Base-by-base conservation (phyloP, 768 basidiomycete species). In the Boletus edulis region DNA sequence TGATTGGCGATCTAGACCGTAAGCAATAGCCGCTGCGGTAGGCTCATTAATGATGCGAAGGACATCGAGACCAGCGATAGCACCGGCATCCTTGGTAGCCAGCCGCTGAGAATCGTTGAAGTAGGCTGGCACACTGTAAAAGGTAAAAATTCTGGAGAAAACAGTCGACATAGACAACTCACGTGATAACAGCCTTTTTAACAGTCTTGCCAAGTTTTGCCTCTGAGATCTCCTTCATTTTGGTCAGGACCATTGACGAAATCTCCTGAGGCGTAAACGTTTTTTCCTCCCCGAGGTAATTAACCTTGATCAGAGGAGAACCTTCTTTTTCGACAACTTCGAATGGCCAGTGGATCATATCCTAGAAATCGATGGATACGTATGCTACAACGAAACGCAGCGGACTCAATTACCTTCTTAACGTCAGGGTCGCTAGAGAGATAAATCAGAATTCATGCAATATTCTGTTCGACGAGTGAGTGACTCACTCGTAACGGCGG, bases 41-140 rank as follows among this genome's bases (percentile, higher is more conserved):
- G 97, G 97, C 80, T 99, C 97, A 78, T 99, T 99, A 82, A 99
- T 99, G 82, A 99, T 99, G 78, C 97, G 96, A 76, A 99, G 92
- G 66, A 99, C 94, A 71, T 99, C 95, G 59, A 99, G 91, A 60
- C 97, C 97, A 67, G 97, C 84, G 64, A 99, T 99, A 65, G 91
- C 83, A 75, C 97, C 97, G 59, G 97, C 97, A 75, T 99, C 97
- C 79, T 98, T 98, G 73, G 97, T 98, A 49, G 97, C 96, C 60
- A 97, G 82, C 80, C 97, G 94, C 73, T 99, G 97, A 27, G 97
- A 99, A 80, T 98, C 97, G 76, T 99, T 99, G 83, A 98, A 98
- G 82, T 98, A 99, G 60, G 97, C 97, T 41, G 97, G 97, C 63
- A 98, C 97, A 47, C 87, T 89, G 62, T 15, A 14, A 17, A 18